Evolutionary conservation across 2,329 filamentous ascomycete genomes (phyloP), one percentile per base, ranked within the genome.

Genomic region (Xylariaceae sp.): DNA sequence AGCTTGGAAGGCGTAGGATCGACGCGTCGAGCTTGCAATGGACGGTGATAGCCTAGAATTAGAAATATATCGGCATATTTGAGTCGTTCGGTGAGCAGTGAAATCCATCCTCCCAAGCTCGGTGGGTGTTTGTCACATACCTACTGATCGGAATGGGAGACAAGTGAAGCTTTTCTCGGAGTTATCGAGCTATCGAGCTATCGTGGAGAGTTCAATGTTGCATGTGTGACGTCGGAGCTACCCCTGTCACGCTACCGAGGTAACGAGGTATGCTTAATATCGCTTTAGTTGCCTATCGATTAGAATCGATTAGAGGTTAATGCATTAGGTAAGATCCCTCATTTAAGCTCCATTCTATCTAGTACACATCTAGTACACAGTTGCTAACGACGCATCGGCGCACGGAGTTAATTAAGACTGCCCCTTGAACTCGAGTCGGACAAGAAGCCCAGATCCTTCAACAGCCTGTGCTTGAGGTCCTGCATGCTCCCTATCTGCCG

Each of bases 1-100:
- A 17, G 90, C 83, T 75, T 92, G 89, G 56, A 91, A 85, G 48
- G 94, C 93, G 76, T 95, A 96, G 55, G 76, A 78, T 56, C 89
- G 81, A 55, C 77, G 72, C 31, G 54, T 31, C 29, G 43, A 53
- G 49, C 41, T 53, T 33, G 52, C 54, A 54, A 46, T n/a, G 17
- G 55, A 36, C 46, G 49, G 28, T 4, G 56, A 53, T 31, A 37
- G 47, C 50, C 53, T 41, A 49, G 19, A 58, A 33, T 34, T 55
- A 53, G 34, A 36, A 48, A 61, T 53, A 34, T 52, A 54, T 14
- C 58, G 56, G 44, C 56, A 62, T 53, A 58, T 50, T 53, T 47
- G 49, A n/a, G 33, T 58, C 41, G 65, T 64, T 56, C 53, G 61
- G 55, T 36, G 56, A 50, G 67, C 63, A 51, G 58, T 61, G 56